These are phyloP conservation scores for Cyathus striatus DNA, from an alignment of 768 basidiomycete species.

Conservation along the genomic window DNA sequence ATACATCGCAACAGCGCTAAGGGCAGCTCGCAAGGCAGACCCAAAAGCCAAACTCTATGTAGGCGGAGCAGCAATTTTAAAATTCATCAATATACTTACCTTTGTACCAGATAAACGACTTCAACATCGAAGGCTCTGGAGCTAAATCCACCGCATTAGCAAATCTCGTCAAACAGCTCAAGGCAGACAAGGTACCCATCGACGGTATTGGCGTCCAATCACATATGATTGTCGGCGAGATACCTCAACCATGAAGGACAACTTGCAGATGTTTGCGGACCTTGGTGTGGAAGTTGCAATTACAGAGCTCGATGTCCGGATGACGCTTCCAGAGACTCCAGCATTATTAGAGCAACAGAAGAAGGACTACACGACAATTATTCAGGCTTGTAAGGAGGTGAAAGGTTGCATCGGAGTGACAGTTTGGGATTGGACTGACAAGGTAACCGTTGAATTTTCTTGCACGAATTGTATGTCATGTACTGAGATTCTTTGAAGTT, in stretches of 20 bases:
- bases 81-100: not conserved
- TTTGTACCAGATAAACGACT: slow-evolving; percentile 29
- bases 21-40: slow-evolving; percentile 49
- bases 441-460: slow-evolving; percentile 12
- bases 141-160: slow-evolving; percentile 53
- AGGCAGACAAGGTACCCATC: not conserved
- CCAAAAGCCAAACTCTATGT: slow-evolving; percentile 54
- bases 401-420: slow-evolving; percentile 35
- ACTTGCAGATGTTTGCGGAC: not conserved
- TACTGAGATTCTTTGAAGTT: slow-evolving; percentile 15
- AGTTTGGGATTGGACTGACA: slow-evolving; percentile 39
- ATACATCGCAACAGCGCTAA: slow-evolving; percentile 47
- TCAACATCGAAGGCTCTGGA: slow-evolving; percentile 36
- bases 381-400: slow-evolving; percentile 44
- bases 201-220: not conserved
- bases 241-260: not conserved
- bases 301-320: slow-evolving; percentile 1
- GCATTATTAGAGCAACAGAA: slow-evolving; percentile 45
- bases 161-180: slow-evolving; percentile 15
- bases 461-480: not conserved
- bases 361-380: slow-evolving; percentile 49
- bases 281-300: not conserved
- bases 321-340: slow-evolving; percentile 36
- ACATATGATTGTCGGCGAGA: not conserved
- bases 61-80: slow-evolving; percentile 4